Conservation (phyloP, 371 early-diverging fungal genomes). For the Mucor plumbeus region DNA sequence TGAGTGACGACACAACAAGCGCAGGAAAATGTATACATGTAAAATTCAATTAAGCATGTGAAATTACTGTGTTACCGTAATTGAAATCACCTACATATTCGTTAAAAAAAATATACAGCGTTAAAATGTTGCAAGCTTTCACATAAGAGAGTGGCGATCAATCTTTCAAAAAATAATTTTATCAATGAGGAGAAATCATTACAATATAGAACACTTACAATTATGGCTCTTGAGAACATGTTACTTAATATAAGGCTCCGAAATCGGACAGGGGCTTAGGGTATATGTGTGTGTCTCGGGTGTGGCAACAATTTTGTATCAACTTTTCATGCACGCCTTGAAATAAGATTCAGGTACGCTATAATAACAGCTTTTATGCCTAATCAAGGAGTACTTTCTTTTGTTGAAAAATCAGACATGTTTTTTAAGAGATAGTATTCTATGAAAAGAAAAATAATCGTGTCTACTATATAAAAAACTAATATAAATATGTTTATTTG, state of each 20-base stretch:
- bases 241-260: not conserved
- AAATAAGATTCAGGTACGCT: not conserved
- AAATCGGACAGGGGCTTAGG: conserved; percentile 2
- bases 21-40: not conserved
- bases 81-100: not conserved
- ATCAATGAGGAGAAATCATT: not conserved
- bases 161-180: too few relatives aligned
- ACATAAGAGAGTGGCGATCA: too few relatives aligned
- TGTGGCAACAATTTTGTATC: conserved; percentile 6
- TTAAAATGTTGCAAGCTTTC: too few relatives aligned
- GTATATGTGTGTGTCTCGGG: not conserved
- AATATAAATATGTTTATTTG: too few relatives aligned
- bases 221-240: not conserved
- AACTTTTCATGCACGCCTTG: not conserved
- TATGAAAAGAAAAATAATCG: too few relatives aligned
- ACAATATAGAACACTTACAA: not conserved
- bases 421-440: too few relatives aligned
- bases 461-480: too few relatives aligned
- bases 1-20: conserved; percentile 4
- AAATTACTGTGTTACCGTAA: not conserved
- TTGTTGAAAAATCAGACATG: not conserved
- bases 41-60: conserved; percentile 6
- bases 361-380: not conserved
- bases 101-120: not conserved
- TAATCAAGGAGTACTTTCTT: not conserved